Conservation (phyloP, 1,139 yeast species). For the Hansenula lynferdii region DNA sequence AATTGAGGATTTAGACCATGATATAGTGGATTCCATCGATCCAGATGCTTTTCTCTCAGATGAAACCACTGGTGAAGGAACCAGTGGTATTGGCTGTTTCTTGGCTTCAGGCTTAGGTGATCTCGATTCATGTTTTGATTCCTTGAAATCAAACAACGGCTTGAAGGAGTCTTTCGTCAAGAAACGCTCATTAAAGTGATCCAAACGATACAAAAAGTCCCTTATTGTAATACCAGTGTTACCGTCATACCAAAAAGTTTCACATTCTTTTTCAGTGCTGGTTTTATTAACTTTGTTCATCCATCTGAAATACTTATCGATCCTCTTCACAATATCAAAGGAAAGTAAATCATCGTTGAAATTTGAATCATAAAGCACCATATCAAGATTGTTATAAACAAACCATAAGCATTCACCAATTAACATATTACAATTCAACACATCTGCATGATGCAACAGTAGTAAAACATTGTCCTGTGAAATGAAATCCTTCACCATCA, state of each 20-base stretch:
- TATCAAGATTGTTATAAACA: slow-evolving; percentile 60
- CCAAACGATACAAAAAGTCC: slow-evolving; percentile 28
- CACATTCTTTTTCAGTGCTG: slow-evolving; percentile 8
- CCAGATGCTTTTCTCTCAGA: slow-evolving; percentile 5
- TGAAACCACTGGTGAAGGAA: slow-evolving; percentile 5
- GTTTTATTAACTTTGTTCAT: slow-evolving; percentile 16
- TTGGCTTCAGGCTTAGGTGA: slow-evolving; percentile 11
- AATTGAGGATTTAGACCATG: slow-evolving; percentile 2
- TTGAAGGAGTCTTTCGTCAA: slow-evolving; percentile 41
- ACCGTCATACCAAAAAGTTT: slow-evolving; percentile 26
- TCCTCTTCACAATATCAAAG: slow-evolving; percentile 22
- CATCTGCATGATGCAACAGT: slow-evolving; percentile 50
- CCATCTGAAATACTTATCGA: slow-evolving; percentile 29
- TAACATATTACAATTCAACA: slow-evolving; percentile 48
- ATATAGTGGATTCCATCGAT: slow-evolving; percentile 3
- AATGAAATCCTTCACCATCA: slow-evolving; percentile 55
- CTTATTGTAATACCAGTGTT: slow-evolving; percentile 19
- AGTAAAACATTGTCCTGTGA: slow-evolving; percentile 55
- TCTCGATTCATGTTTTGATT: slow-evolving; percentile 13
- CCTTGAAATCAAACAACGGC: slow-evolving; percentile 42
- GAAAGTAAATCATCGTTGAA: slow-evolving; percentile 18
- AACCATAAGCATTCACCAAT: slow-evolving; percentile 63
- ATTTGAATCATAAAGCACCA: slow-evolving; percentile 50
- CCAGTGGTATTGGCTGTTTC: slow-evolving; percentile 3
- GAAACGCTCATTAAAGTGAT: slow-evolving; percentile 43